Evolutionary conservation across 108 stramenopile genomes (phyloP), one percentile per base, ranked within the genome.

Genomic region (Discostella pseudostelligera): DNA sequence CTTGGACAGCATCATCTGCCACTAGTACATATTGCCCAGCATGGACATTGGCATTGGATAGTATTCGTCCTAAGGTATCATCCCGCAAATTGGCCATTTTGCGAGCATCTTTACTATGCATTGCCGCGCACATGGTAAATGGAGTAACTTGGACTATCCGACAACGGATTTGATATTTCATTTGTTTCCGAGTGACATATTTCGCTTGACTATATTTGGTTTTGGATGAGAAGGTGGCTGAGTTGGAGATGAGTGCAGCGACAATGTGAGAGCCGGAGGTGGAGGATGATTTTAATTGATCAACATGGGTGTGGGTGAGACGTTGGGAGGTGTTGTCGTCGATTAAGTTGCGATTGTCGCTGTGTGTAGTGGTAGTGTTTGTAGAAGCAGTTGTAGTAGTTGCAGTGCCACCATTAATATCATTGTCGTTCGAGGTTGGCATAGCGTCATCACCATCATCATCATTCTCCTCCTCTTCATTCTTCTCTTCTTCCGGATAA

Each of bases 121-220:
- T 56, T 11, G 89, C 81, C 45, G 69, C 65, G 56, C 89, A 90
- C 9, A 96, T 56, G 19, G 87, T 74, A 21, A 57, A 28, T 8
- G 82, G 76, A 8, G 89, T 93, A 47, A 87, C 82, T 0, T 83
- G 67, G 1, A 92, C 80, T 17, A 96, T 66, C 6, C 95, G 87
- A 79, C 90, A 90, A 1, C 92, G 84, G 0, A 69, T 82, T 59
- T 87, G 87, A 71, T 94, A 88, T 58, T 96, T 93, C 50, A 65
- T 25, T 42, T 90, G 88, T 60, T 96, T 96, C 28, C 80, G 55
- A 2, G 51, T 62, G 29, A 93, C 81, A 69, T 92, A 96, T 74
- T 96, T 96, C 46, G 87, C 88, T 49, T 90, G 82, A 59, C 86
- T 84, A 47, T 86, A 96, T 42, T 81, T 85, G 1, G 95, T 96